A percentile compares a stretch with the other conserved stretches of the same genome.
phyloP scores from a whole-genome alignment of 2,329 filamentous ascomycete genomes.

The Nemania sp. region DNA sequence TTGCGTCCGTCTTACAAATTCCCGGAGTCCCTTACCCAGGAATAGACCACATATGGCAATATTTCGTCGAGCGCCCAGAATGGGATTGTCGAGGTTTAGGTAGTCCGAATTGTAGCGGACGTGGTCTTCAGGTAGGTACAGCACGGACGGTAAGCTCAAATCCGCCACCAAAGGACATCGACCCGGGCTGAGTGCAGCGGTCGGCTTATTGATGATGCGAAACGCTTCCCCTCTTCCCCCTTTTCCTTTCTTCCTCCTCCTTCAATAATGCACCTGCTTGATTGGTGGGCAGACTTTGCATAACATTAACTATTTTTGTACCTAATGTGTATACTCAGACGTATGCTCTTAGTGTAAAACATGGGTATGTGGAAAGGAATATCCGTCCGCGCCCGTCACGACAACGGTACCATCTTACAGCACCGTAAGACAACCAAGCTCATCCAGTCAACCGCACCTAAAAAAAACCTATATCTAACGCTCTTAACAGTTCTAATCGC shows the following conservation, averaged over 20 bases:
- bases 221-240: not conserved
- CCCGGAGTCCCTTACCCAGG: not conserved
- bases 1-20: not conserved
- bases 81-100: not conserved
- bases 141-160: too few relatives aligned
- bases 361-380: too few relatives aligned
- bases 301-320: slow-evolving; percentile 2
- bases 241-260: too few relatives aligned
- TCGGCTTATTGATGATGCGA: slow-evolving; percentile 3
- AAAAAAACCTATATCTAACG: too few relatives aligned
- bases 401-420: too few relatives aligned
- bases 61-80: too few relatives aligned
- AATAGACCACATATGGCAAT: not conserved
- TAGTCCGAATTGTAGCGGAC: not conserved
- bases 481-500: too few relatives aligned
- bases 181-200: not conserved
- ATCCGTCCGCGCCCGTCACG: too few relatives aligned
- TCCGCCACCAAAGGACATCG: not conserved
- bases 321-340: not conserved
- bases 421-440: too few relatives aligned
- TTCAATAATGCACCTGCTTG: not conserved
- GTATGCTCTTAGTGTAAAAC: too few relatives aligned
- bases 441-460: too few relatives aligned
- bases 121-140: not conserved
- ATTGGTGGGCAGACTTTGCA: slow-evolving; percentile 1